These are phyloP conservation scores for Trypanosoma brucei DNA, from an alignment of 208 protist genomes.

Conservation along the genomic window DNA sequence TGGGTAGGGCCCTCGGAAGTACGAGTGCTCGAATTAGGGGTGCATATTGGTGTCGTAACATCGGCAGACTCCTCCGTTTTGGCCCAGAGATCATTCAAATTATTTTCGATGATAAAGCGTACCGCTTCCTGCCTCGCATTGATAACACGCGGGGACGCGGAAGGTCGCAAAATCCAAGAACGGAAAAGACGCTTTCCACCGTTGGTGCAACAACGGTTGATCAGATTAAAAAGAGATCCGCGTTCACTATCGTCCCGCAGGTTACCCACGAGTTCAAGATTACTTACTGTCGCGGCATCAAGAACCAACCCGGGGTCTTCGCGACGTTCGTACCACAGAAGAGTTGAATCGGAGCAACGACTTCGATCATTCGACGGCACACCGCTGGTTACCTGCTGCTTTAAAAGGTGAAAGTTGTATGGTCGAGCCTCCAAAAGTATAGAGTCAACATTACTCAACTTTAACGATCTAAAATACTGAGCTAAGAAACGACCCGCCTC, in stretches of 20 bases:
- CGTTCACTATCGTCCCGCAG: constrained; percentile 65
- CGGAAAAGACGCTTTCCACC: constrained; percentile 78
- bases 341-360: background rate
- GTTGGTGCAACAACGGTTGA: constrained; percentile 74
- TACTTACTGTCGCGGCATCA: constrained; percentile 66
- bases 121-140: constrained; percentile 49
- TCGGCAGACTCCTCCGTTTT: constrained; percentile 5
- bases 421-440: constrained; percentile 41
- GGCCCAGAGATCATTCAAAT: constrained; percentile 20
- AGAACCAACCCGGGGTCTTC: constrained; percentile 63
- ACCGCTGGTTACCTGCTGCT: background rate
- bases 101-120: constrained; percentile 45
- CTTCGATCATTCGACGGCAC: background rate
- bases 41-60: background rate
- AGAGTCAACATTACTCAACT: constrained; percentile 27
- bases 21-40: background rate
- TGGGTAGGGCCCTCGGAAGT: background rate
- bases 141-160: constrained; percentile 52
- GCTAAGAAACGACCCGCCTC: constrained; percentile 30
- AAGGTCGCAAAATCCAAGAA: constrained; percentile 79
- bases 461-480: constrained; percentile 46
- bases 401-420: constrained; percentile 47
- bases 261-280: constrained; percentile 79
- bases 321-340: constrained; percentile 44
- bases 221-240: constrained; percentile 56